Evolutionary conservation across 306 rosid species (phyloP).

Genomic region (Corylus heterophylla): DNA sequence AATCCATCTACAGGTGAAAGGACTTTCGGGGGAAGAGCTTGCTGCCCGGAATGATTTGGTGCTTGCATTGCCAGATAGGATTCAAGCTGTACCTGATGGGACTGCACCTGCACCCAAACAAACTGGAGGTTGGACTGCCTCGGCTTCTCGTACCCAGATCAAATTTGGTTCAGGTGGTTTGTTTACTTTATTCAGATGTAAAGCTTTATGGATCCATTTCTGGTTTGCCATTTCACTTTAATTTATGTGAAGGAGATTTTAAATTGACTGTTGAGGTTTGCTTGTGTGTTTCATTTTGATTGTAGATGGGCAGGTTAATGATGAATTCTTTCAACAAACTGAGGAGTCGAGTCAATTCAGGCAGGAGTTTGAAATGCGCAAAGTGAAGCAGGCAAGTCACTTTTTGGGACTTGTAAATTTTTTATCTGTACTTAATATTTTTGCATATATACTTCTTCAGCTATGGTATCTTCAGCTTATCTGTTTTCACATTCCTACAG

Average conservation of each 20-base stretch:
- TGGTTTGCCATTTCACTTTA: background rate
- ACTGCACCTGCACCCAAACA: constrained; percentile 71
- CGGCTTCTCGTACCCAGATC: constrained; percentile 84
- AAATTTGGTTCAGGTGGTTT: constrained; percentile 87
- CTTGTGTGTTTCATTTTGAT: constrained; percentile 29
- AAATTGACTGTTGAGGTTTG: background rate
- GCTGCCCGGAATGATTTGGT: constrained; percentile 96
- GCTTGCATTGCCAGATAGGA: constrained; percentile 91
- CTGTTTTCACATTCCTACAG: constrained; percentile 38
- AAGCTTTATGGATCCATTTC: background rate
- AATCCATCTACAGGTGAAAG: constrained; percentile 61
- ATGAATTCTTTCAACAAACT: constrained; percentile 71
- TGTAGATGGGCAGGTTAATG: constrained; percentile 80
- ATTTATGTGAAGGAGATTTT: constrained; percentile 3
- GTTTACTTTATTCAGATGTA: background rate
- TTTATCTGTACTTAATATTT: background rate
- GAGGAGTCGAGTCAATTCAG: constrained; percentile 83
- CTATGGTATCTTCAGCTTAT: constrained; percentile 18
- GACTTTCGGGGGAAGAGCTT: constrained; percentile 88
- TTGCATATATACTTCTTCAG: background rate
- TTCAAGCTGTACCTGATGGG: constrained; percentile 96
- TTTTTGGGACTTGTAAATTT: constrained; percentile 28
- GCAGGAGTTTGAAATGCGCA: constrained; percentile 97
- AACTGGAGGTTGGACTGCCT: constrained; percentile 86
- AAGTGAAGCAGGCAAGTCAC: constrained; percentile 68